Percentiles rank a stretch among this genome's conserved stretches.
Conservation (phyloP, 768 basidiomycete genomes). For the Rhizopogon vinicolor region DNA sequence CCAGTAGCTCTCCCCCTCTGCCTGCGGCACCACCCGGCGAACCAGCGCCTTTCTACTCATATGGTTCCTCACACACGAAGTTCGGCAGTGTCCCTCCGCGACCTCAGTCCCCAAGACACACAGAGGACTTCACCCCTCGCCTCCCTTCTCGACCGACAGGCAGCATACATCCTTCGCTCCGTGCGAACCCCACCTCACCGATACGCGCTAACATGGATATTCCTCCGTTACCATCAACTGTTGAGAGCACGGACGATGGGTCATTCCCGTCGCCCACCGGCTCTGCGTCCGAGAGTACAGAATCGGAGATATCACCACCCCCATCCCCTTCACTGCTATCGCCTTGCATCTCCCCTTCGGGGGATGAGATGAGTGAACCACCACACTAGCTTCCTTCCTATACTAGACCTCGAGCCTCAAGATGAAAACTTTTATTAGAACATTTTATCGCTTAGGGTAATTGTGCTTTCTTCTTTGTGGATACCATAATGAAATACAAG, state of each 20-base stretch:
- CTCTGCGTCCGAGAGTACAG: neutral
- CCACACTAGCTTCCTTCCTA: neutral
- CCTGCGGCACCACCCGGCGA: conserved; percentile 71
- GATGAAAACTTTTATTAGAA: neutral
- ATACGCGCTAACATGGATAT: conserved; percentile 33
- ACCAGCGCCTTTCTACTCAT: conserved; percentile 48
- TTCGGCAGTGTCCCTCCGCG: conserved; percentile 43
- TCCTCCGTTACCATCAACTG: conserved; percentile 21
- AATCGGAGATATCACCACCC: conserved; percentile 12
- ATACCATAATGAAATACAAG: neutral
- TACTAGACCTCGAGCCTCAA: neutral
- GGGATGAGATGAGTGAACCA: neutral
- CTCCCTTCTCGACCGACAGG: conserved; percentile 63
- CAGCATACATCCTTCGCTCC: conserved; percentile 77
- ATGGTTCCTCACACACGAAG: conserved; percentile 71
- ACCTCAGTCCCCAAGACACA: conserved; percentile 19
- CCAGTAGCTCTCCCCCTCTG: conserved; percentile 57
- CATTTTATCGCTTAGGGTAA: neutral
- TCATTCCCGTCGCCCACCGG: neutral
- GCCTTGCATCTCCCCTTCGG: neutral
- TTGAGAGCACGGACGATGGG: conserved; percentile 22
- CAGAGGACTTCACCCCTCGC: conserved; percentile 70
- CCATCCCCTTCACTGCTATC: conserved; percentile 16
- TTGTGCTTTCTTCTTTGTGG: neutral
- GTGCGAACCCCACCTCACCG: conserved; percentile 48